These are phyloP conservation scores for Penicillium argentinense DNA, from an alignment of 495 filamentous ascomycete species.

Conservation along the genomic window DNA sequence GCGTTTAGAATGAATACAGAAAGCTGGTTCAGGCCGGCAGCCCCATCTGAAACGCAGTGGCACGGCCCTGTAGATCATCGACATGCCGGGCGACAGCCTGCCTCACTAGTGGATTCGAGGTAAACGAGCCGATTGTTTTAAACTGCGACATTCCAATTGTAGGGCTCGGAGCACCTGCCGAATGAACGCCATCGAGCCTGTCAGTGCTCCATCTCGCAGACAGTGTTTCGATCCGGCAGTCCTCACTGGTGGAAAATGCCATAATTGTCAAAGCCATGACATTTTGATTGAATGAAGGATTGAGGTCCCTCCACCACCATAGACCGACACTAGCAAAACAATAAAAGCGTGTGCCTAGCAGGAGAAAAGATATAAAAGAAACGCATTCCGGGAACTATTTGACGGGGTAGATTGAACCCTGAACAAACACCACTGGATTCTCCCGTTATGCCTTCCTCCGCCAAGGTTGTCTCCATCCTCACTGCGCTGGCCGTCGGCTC, in stretches of 20 bases:
- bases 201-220: neutral
- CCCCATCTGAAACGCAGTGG: neutral
- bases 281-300: neutral
- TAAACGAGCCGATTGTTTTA: neutral
- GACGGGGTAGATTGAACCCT: too few relatives aligned
- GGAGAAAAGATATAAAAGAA: neutral
- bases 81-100: neutral
- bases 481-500: conserved; percentile 12
- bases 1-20: too few relatives aligned
- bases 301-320: neutral
- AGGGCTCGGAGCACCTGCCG: neutral
- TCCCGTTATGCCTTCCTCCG: conserved; percentile 18
- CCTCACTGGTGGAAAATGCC: conserved; percentile 1
- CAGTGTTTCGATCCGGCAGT: neutral
- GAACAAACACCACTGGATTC: too few relatives aligned
- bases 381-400: too few relatives aligned
- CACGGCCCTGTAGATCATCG: neutral
- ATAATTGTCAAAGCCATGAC: neutral
- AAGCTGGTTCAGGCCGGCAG: too few relatives aligned
- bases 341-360: neutral
- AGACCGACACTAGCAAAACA: too few relatives aligned
- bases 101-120: neutral
- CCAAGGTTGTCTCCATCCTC: conserved; percentile 9
- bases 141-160: neutral
- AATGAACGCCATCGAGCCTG: neutral